Percentiles rank a stretch among this genome's conserved stretches.
Evolutionary conservation across 306 rosid genomes (phyloP).

Genomic region (Trichosanthes cucumerina): DNA sequence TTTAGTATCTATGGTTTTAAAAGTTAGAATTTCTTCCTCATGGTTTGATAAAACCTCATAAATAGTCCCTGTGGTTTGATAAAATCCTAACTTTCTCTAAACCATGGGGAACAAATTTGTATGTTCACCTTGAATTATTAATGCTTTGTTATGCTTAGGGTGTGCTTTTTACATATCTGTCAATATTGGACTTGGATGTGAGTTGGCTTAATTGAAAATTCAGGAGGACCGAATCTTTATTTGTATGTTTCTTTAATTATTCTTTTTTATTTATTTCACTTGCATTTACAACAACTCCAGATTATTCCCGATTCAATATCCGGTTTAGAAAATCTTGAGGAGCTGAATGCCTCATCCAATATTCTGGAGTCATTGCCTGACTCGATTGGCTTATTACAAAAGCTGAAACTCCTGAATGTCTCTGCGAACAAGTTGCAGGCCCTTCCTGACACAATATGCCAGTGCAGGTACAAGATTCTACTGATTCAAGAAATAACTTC

Average conservation of each 20-base stretch:
- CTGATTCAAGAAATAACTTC: background rate
- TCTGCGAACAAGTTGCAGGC: constrained; percentile 59
- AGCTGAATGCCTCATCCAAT: constrained; percentile 69
- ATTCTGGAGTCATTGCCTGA: constrained; percentile 62
- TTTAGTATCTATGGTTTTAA: no score
- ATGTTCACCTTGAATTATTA: background rate
- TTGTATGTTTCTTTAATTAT: background rate
- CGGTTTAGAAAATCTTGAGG: constrained; percentile 69
- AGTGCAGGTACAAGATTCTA: constrained; percentile 53
- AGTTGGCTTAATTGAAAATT: background rate
- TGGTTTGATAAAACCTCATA: no score
- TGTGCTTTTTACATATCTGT: background rate
- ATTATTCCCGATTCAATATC: constrained; percentile 65
- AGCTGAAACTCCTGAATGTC: constrained; percentile 56
- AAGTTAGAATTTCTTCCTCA: no score
- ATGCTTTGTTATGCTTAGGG: background rate
- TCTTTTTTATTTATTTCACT: background rate
- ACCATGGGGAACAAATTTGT: no score
- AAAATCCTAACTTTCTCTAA: no score
- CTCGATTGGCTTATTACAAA: constrained; percentile 71
- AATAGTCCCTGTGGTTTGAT: no score
- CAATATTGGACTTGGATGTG: background rate
- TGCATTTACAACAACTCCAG: constrained; percentile 27
- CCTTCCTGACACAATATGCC: constrained; percentile 76
- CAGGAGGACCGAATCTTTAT: background rate